These are phyloP conservation scores for Xylariaceae sp. DNA, from an alignment of 2,329 filamentous ascomycete species.

Conservation along the genomic window DNA sequence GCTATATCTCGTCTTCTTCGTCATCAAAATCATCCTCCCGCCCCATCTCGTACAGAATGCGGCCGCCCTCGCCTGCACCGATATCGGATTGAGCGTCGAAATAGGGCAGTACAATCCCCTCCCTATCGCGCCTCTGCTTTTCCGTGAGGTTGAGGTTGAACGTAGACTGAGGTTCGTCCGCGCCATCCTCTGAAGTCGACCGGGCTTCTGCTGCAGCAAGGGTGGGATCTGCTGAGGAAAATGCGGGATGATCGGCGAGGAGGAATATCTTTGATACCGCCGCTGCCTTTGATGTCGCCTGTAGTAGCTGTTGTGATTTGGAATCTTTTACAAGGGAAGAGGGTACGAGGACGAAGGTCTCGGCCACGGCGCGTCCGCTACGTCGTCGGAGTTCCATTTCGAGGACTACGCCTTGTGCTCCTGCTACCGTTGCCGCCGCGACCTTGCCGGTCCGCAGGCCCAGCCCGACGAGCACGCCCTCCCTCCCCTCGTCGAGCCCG, in stretches of 20 bases:
- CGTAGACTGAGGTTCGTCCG: slow-evolving; percentile 60
- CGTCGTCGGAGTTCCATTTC: slow-evolving; percentile 83
- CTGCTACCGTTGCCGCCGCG: neutral
- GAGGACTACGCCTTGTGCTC: slow-evolving; percentile 57
- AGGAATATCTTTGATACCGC: slow-evolving; percentile 44
- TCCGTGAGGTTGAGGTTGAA: slow-evolving; percentile 87
- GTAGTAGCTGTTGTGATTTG: neutral
- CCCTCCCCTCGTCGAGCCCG: slow-evolving; percentile 69
- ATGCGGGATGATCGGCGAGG: slow-evolving; percentile 72
- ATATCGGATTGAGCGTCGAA: slow-evolving; percentile 88
- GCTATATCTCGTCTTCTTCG: slow-evolving; percentile 50
- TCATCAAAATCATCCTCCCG: slow-evolving; percentile 95
- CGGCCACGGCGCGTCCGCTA: slow-evolving; percentile 70
- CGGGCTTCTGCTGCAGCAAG: too few relatives aligned
- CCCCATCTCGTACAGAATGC: slow-evolving; percentile 96
- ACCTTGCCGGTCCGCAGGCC: slow-evolving; percentile 33
- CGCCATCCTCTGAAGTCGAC: slow-evolving; percentile 31
- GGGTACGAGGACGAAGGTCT: slow-evolving; percentile 54
- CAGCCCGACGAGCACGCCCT: slow-evolving; percentile 72
- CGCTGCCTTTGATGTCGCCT: slow-evolving; percentile 4
- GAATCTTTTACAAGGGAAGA: too few relatives aligned
- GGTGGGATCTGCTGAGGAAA: too few relatives aligned
- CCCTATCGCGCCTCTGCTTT: slow-evolving; percentile 78
- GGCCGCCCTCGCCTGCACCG: slow-evolving; percentile 75
- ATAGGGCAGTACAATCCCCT: slow-evolving; percentile 88